Percentiles rank a stretch among this genome's conserved stretches.
Conservation (phyloP, 2,329 filamentous ascomycete species). For the Lecanoromycetidae sp. region DNA sequence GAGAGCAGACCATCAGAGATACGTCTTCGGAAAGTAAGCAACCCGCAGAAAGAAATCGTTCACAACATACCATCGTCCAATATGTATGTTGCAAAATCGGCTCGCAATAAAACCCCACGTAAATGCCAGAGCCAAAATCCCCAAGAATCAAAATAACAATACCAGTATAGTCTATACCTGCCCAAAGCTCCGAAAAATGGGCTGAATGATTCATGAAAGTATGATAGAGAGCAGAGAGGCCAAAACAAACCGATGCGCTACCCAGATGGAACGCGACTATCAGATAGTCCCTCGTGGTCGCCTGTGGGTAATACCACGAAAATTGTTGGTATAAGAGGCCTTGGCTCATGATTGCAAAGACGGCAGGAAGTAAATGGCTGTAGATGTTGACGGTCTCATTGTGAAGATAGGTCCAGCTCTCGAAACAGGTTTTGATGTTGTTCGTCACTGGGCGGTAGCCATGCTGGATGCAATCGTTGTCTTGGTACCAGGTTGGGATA, state of each 20-base stretch:
- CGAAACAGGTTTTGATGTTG: slow-evolving; percentile 1
- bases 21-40: too few species aligned
- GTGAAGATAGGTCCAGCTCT: slow-evolving; percentile 15
- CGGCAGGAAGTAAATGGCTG: slow-evolving; percentile 18
- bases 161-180: slow-evolving; percentile 19
- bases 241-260: background rate
- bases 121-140: slow-evolving; percentile 14
- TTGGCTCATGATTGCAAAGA: slow-evolving; percentile 9
- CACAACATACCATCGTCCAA: slow-evolving; percentile 13
- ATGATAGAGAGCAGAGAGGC: background rate
- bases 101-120: slow-evolving; percentile 17
- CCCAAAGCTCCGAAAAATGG: slow-evolving; percentile 19
- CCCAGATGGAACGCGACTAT: background rate
- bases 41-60: too few species aligned
- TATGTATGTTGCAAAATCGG: slow-evolving; percentile 13
- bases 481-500: background rate
- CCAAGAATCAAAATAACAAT: slow-evolving; percentile 16
- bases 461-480: slow-evolving; percentile 8
- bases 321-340: slow-evolving; percentile 26
- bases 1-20: too few species aligned
- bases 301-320: background rate
- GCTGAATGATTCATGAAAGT: slow-evolving; percentile 19
- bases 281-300: background rate
- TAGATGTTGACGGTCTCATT: slow-evolving; percentile 21
- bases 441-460: slow-evolving; percentile 7